Base-by-base conservation (phyloP, 495 filamentous ascomycete genomes). In the Neurospora tetrasperma region DNA sequence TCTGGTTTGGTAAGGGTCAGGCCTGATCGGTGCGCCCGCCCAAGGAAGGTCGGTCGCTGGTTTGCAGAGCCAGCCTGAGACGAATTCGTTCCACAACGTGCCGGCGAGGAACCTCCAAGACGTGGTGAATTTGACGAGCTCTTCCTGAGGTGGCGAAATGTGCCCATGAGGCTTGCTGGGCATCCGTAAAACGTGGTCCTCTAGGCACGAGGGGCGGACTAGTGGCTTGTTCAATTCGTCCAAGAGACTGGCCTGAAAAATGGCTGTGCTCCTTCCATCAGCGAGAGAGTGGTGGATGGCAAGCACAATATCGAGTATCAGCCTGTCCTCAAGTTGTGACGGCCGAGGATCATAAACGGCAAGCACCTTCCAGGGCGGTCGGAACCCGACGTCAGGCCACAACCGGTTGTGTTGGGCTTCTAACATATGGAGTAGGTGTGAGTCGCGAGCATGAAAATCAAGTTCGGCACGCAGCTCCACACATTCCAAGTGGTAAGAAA, bases 191-290 rank as follows among this genome's bases (percentile, higher is more conserved):
- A 76, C 69, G 48, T 74, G 10, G 73, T 66, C 71, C 14, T 68
- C 42, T 27, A 71, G 71, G 38, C 54, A 71, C 3, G 42, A 43
- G 4, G 70, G 75, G n/a, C 31, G 73, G 20, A 7, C 70, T 54
- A 71, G 35, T 2, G 38, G 42, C 10, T 68, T 59, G 54, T 73
- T 75, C 18, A 84, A 75, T 31, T 77, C 68, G 14, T 76, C 69
- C 31, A 83, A 76, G 12, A 83, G 74, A 18, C 74, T 74, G 68
- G 76, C 68, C 44, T 82, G 82, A 44, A 83, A 83, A 8, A 76
- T 42, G 46, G 77, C 78, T 6, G 76, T 79, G 69, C 80, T 78
- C 7, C 77, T 79, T 2, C 83, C 82, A 72, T 83, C 82, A 6
- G 74, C 74, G 14, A 82, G 74, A 7, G 75, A 69, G 31, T 84